Evolutionary conservation across 129 eudicot species (phyloP).

Genomic region (Solidago caesia): DNA sequence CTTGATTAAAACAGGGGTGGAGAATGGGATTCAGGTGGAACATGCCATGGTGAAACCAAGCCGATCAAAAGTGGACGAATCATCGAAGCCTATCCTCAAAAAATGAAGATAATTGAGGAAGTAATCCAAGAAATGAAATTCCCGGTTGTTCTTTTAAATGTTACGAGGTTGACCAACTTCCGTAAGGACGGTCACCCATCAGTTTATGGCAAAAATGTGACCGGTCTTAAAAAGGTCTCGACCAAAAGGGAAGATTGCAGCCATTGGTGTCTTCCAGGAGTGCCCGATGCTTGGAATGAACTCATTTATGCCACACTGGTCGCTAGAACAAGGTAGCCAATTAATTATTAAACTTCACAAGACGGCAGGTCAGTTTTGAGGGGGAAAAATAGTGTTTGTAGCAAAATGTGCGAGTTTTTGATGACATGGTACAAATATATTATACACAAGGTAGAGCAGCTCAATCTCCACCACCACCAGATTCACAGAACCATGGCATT

Average conservation of each 20-base stretch:
- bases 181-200: conserved; percentile 97
- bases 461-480: not conserved
- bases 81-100: conserved; percentile 66
- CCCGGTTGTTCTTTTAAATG: conserved; percentile 69
- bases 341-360: conserved; percentile 7
- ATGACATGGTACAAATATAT: conserved; percentile 4
- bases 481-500: too few relatives aligned
- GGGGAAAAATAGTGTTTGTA: not conserved
- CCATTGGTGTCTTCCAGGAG: conserved; percentile 98
- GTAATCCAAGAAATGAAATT: conserved; percentile 59
- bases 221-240: conserved; percentile 50
- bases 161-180: conserved; percentile 80
- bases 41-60: conserved; percentile 70
- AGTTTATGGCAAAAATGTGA: conserved; percentile 62
- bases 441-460: conserved; percentile 3
- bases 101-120: conserved; percentile 81
- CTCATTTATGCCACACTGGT: conserved; percentile 75
- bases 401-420: not conserved
- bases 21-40: conserved; percentile 98
- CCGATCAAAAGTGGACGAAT: conserved; percentile 60
- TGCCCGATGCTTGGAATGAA: conserved; percentile 98
- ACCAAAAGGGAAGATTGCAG: conserved; percentile 79
- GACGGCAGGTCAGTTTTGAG: not conserved
- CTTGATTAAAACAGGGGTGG: conserved; percentile 62
- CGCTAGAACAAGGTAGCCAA: conserved; percentile 27